Evolutionary conservation across 805 yeast species (phyloP), one percentile per base, ranked within the genome.

Genomic region (Lachancea sp.): DNA sequence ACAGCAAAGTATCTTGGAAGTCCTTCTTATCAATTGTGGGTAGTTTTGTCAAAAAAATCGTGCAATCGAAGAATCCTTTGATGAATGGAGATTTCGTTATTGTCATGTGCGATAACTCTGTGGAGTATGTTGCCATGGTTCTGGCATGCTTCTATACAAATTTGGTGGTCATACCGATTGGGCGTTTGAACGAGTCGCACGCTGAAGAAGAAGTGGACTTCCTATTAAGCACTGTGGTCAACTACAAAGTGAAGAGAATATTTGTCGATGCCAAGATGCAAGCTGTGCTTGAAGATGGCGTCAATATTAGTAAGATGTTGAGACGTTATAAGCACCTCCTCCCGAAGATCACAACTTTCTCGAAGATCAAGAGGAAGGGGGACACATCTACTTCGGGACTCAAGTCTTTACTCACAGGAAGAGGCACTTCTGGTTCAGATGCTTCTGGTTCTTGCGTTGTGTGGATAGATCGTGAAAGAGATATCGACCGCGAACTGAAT

Each of bases 91-190:
- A 84, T 43, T 70, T 73, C 50, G 91, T 88, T 3, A 72, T 89
- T 2, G 67, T 93, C 55, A 82, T 89, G 82, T 89, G 87, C 60
- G 83, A 95, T 0, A 75, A 91, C 38, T 79, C 89, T 1, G 96
- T 90, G 46, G 98, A 93, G 49, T 91, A 78, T 57, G 78, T 83
- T 4, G 78, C 87, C 25, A 87, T 95, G 2, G 71, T 89, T 1
- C 79, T 81, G 63, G 97, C 99, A 0, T 91, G 98, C 60, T 76
- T 91, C 61, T 66, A 82, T 45, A 76, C 89, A 43, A 96, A 96
- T 8, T 50, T 63, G 13, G 54, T 57, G 46, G 58, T 88, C 3
- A 73, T 85, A 2, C 87, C 93, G 0, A 73, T 91, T 13, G 93
- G 95, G 0, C 63, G 88, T 59, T 68, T 89, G 34, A 88, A 83